A percentile compares a stretch with the other conserved stretches of the same genome.
Conservation (phyloP, 2,329 filamentous ascomycete species). For the Eutypella sp. region DNA sequence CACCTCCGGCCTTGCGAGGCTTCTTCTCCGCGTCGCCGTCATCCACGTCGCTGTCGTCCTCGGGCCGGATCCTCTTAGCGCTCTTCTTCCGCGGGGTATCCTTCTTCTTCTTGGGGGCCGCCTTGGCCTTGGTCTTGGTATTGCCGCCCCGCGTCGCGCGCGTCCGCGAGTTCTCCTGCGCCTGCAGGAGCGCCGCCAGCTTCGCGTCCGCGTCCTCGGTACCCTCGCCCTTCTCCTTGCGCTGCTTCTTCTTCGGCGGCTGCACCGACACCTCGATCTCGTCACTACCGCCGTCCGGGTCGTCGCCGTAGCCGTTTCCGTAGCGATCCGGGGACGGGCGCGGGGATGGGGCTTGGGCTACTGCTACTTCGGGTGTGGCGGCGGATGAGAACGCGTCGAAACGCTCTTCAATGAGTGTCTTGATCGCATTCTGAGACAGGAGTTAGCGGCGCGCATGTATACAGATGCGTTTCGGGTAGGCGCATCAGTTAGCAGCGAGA, state of each 20-base stretch:
- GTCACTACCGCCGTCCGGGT: conserved; percentile 27
- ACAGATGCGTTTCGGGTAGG: not conserved
- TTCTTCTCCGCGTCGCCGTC: conserved; percentile 53
- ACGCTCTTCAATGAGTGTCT: conserved; percentile 65
- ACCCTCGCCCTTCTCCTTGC: conserved; percentile 52
- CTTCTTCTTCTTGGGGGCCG: conserved; percentile 59
- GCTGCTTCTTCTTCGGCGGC: conserved; percentile 60
- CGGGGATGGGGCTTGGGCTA: conserved; percentile 15
- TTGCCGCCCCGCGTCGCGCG: conserved; percentile 74
- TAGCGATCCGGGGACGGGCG: conserved; percentile 18
- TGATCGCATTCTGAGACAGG: conserved; percentile 51
- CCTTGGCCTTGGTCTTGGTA: conserved; percentile 40
- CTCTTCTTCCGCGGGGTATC: conserved; percentile 65
- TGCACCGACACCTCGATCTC: conserved; percentile 46
- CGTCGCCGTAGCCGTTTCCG: conserved; percentile 25
- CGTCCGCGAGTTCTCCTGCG: conserved; percentile 76
- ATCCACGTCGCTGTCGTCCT: conserved; percentile 75
- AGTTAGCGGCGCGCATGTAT: not conserved
- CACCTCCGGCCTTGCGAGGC: conserved; percentile 81
- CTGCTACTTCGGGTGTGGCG: conserved; percentile 24
- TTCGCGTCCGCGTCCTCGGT: conserved; percentile 76
- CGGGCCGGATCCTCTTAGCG: conserved; percentile 66
- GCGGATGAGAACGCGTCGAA: conserved; percentile 64
- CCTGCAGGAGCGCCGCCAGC: conserved; percentile 82
- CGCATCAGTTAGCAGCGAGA: not conserved